Evolutionary conservation across 345 rosid genomes (phyloP).

Genomic region (Leavenworthia alabamica): DNA sequence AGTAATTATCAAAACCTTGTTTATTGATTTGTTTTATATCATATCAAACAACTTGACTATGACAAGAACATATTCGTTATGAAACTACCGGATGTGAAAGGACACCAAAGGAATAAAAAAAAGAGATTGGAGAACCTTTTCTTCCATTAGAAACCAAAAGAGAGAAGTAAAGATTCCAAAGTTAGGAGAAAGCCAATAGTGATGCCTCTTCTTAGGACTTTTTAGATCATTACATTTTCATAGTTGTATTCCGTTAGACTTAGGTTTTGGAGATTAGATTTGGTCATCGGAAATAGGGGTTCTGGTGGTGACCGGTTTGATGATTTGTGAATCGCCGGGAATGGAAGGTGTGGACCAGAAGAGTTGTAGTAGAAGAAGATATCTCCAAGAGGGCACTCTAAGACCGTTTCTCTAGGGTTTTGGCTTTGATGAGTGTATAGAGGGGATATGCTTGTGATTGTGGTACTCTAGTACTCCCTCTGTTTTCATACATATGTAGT

Average conservation of each 20-base stretch:
- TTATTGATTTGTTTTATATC: neutral
- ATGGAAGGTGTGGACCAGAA: too few relatives aligned
- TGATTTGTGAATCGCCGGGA: too few relatives aligned
- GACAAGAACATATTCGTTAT: slow-evolving; percentile 24
- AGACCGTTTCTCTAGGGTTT: too few relatives aligned
- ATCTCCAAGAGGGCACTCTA: too few relatives aligned
- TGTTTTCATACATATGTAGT: too few relatives aligned
- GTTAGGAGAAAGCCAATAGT: slow-evolving; percentile 15
- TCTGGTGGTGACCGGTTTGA: too few relatives aligned
- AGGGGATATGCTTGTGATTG: too few relatives aligned
- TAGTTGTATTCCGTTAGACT: neutral
- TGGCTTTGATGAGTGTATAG: too few relatives aligned
- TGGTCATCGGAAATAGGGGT: too few relatives aligned
- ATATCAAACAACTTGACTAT: slow-evolving; percentile 15
- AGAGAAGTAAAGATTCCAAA: slow-evolving; percentile 22
- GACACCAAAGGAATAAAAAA: slow-evolving; percentile 30
- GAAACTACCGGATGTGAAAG: slow-evolving; percentile 23
- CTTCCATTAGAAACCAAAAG: slow-evolving; percentile 10
- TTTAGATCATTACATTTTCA: slow-evolving; percentile 3
- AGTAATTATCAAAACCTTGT: neutral
- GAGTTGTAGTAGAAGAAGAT: too few relatives aligned
- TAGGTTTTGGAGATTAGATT: too few relatives aligned
- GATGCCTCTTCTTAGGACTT: slow-evolving; percentile 11
- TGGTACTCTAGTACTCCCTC: too few relatives aligned
- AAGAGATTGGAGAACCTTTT: slow-evolving; percentile 10